Evolutionary conservation across 352 stramenopile species (phyloP), one percentile per base, ranked within the genome.

Genomic region (Pythium graminicola): DNA sequence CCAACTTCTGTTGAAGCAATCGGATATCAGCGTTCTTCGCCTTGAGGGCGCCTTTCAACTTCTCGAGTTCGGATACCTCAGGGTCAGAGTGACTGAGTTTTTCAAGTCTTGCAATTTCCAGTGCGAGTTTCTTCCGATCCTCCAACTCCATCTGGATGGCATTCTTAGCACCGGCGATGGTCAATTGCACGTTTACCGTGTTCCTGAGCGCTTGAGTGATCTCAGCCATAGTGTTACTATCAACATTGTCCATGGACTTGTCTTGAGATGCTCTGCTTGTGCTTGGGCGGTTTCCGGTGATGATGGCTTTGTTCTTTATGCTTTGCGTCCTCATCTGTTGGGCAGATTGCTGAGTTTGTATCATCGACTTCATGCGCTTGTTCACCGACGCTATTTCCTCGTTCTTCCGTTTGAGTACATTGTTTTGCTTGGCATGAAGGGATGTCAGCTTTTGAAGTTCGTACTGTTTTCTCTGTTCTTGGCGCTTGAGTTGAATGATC

Each of bases 21-120:
- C 72, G 69, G 47, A 90, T 87, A 8, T 74, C 67, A 19, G 54
- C 53, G 39, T 77, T 85, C 43, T 89, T 87, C 16, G 64, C 53
- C 20, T 60, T 57, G 28, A 89, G 49, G 20, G 66, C 33, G 23
- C 46, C 22, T 47, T 71, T 78, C 42, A 87, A 45, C 24, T 38
- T 46, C 16, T 53, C 54, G 13, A 85, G 51, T 29, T 65, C 55
- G 19, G 20, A 10, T 22, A 23, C 20, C 4, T 22, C 9, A 16
- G n/a, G n/a, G 6, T 50, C 14, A 19, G 32, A 10, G 23, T 60
- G 26, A 17, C 19, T 11, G 4, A 5, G 9, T 39, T 31, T 46
- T 45, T 61, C 39, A 2, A 52, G 46, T 70, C 47, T 17, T 71
- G 44, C 22, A 28, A 86, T 76, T 28, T 76, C 52, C 14, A 71